These are phyloP conservation scores for Arthroderma sp. DNA, from an alignment of 2,329 filamentous ascomycete species.

Conservation along the genomic window DNA sequence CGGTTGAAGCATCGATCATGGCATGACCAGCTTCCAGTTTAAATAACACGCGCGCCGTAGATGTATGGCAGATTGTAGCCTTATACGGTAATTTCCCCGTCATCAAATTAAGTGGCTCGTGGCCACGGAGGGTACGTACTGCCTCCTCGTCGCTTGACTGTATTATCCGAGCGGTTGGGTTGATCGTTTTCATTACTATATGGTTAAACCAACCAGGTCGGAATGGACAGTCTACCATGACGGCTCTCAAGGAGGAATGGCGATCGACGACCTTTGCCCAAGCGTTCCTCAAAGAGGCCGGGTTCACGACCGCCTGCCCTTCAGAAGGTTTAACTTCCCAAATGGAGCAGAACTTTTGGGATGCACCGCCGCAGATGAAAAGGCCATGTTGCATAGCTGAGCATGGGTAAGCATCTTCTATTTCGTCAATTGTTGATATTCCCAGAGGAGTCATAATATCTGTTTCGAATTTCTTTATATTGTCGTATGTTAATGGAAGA, in stretches of 20 bases:
- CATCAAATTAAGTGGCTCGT: background rate
- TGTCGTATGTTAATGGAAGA: conserved; percentile 29
- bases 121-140: background rate
- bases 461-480: conserved; percentile 23
- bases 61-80: conserved; percentile 23
- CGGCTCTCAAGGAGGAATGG: conserved; percentile 8
- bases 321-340: conserved; percentile 1
- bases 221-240: conserved; percentile 18
- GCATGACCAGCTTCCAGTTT: conserved; percentile 32
- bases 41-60: conserved; percentile 17
- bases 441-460: conserved; percentile 24
- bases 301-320: background rate
- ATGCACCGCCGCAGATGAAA: conserved; percentile 1
- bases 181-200: conserved; percentile 4
- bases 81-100: conserved; percentile 21
- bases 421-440: conserved; percentile 16
- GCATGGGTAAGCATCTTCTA: conserved; percentile 22
- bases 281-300: background rate
- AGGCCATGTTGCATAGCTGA: conserved; percentile 16
- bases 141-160: background rate
- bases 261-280: conserved; percentile 6
- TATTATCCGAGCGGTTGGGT: background rate
- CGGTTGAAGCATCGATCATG: conserved; percentile 33
- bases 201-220: conserved; percentile 9
- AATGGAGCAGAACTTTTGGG: conserved; percentile 4